Conservation (phyloP, 305 asterid genomes). For the Fraxinus sp. region DNA sequence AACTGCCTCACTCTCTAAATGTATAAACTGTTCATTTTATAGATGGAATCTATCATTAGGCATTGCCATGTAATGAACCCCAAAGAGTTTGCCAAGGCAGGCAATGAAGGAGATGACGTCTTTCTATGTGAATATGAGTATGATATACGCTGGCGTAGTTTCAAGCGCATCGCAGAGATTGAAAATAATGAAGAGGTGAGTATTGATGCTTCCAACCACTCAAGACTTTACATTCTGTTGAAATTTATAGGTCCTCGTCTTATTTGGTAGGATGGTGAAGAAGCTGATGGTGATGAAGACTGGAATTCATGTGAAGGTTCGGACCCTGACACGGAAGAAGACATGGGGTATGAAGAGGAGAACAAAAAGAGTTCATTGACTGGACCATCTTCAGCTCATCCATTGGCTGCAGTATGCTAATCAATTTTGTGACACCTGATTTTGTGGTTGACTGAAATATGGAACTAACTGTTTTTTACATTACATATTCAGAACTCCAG, state of each 20-base stretch:
- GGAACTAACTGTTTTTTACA: slow-evolving; percentile 29
- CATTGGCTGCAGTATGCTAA: slow-evolving; percentile 75
- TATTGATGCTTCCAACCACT: slow-evolving; percentile 3
- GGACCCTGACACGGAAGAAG: slow-evolving; percentile 59
- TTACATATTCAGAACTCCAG: slow-evolving; percentile 61
- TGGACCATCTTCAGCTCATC: slow-evolving; percentile 46
- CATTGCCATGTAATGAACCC: slow-evolving; percentile 83
- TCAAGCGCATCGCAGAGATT: slow-evolving; percentile 82
- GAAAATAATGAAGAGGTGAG: slow-evolving; percentile 58
- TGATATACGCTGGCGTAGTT: slow-evolving; percentile 76
- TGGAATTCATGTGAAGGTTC: slow-evolving; percentile 57
- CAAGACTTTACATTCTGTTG: slow-evolving; percentile 22
- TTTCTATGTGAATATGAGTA: slow-evolving; percentile 92
- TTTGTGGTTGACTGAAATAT: slow-evolving; percentile 22
- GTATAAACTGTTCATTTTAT: slow-evolving; percentile 26
- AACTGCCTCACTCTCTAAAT: slow-evolving; percentile 10
- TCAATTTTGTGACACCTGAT: slow-evolving; percentile 7
- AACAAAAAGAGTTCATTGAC: slow-evolving; percentile 30
- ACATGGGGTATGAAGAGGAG: slow-evolving; percentile 53
- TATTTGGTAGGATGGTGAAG: slow-evolving; percentile 61
- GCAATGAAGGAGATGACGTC: slow-evolving; percentile 87
- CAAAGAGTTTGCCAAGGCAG: slow-evolving; percentile 60
- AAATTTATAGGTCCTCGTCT: slow-evolving; percentile 23
- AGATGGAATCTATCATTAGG: slow-evolving; percentile 86
- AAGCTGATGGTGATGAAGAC: slow-evolving; percentile 52